Conservation (phyloP, 495 filamentous ascomycete genomes). For the Penicillium canescens region DNA sequence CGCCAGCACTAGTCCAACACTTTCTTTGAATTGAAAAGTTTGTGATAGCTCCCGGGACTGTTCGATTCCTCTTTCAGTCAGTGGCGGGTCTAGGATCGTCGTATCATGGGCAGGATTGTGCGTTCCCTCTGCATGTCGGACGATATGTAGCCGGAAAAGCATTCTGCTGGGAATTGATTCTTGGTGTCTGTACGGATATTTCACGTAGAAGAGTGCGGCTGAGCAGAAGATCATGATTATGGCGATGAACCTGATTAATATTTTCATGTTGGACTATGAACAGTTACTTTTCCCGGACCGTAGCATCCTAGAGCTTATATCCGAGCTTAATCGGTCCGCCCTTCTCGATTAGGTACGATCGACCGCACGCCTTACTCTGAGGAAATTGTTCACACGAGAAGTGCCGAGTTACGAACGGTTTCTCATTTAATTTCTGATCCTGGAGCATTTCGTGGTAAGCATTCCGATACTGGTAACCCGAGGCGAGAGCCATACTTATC, state of each 20-base stretch:
- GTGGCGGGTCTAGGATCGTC: slow-evolving; percentile 12
- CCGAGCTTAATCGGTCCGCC: slow-evolving; percentile 2
- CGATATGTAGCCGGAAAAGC: slow-evolving; percentile 12
- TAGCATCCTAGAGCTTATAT: not conserved
- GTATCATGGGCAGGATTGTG: slow-evolving; percentile 15
- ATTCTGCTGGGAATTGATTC: not conserved
- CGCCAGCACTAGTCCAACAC: slow-evolving; percentile 13
- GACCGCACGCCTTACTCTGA: not conserved
- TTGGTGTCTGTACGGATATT: not conserved
- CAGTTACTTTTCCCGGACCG: not conserved
- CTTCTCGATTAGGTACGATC: not conserved
- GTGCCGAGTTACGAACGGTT: too few species aligned
- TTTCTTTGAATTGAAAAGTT: slow-evolving; percentile 8
- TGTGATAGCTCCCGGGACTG: slow-evolving; percentile 4
- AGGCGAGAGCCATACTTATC: too few species aligned
- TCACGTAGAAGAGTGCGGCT: not conserved
- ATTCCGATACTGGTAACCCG: too few species aligned
- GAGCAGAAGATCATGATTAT: not conserved
- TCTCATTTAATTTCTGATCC: too few species aligned
- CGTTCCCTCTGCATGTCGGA: slow-evolving; percentile 17
- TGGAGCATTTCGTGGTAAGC: too few species aligned
- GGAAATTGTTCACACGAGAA: not conserved
- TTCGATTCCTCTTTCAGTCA: slow-evolving; percentile 12
- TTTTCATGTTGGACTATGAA: not conserved
- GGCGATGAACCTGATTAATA: not conserved